Percentiles rank a stretch among this genome's conserved stretches.
These are phyloP conservation scores for Aspergillus uvarum DNA, from an alignment of 2,329 filamentous ascomycete species.

Conservation along the genomic window DNA sequence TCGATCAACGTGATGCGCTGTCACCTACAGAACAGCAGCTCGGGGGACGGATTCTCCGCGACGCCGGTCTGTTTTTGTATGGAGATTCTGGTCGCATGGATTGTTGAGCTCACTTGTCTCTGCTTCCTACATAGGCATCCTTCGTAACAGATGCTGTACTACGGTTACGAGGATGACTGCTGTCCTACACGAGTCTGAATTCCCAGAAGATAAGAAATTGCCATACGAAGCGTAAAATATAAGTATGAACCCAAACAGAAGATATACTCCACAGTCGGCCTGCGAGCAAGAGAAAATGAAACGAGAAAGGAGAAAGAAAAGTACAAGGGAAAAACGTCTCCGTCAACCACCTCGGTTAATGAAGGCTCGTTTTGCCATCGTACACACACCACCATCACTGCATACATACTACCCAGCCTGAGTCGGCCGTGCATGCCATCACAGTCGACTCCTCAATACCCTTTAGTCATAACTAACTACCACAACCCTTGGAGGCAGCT, in stretches of 20 bases:
- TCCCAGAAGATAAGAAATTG: not conserved
- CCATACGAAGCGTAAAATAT: not conserved
- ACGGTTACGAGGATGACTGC: too few relatives aligned
- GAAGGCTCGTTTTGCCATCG: slow-evolving; percentile 23
- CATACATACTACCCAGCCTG: not conserved
- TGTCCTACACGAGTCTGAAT: too few relatives aligned
- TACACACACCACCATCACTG: slow-evolving; percentile 13
- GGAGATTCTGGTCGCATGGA: too few relatives aligned
- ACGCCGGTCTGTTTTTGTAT: too few relatives aligned
- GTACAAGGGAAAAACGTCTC: slow-evolving; percentile 3
- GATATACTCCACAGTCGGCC: not conserved
- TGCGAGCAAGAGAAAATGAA: not conserved
- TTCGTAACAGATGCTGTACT: too few relatives aligned
- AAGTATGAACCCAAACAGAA: not conserved
- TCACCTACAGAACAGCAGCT: too few relatives aligned
- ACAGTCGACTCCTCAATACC: not conserved
- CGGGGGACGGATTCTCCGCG: too few relatives aligned
- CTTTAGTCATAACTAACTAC: too few relatives aligned
- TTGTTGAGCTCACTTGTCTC: too few relatives aligned
- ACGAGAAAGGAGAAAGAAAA: slow-evolving; percentile 6
- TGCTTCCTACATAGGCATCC: too few relatives aligned
- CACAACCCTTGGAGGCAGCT: not conserved
- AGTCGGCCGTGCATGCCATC: not conserved
- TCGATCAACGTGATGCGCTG: too few relatives aligned
- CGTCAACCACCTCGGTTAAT: slow-evolving; percentile 5